Percentiles rank a stretch among this genome's conserved stretches.
Evolutionary conservation across 176 grass and related monocot species (phyloP).

Genomic region (Lolium perenne): DNA sequence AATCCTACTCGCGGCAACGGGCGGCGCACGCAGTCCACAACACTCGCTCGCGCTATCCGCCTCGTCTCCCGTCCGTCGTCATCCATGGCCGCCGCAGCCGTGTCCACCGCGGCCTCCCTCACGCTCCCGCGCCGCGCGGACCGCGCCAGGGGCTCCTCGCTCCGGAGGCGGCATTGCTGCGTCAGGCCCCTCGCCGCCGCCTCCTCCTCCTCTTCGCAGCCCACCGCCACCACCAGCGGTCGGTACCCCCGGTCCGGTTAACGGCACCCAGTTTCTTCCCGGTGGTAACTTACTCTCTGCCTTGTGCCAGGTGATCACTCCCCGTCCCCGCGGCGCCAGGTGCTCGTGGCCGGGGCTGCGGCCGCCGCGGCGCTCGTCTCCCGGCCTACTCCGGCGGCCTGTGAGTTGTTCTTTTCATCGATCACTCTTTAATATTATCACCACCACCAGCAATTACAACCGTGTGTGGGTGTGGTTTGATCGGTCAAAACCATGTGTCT

Average conservation of each 20-base stretch:
- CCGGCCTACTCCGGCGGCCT: slow-evolving; percentile 55
- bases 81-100: slow-evolving; percentile 37
- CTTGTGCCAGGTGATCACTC: slow-evolving; percentile 12
- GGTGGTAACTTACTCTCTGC: background rate
- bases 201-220: background rate
- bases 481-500: slow-evolving; percentile 58
- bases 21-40: slow-evolving; percentile 23
- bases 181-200: slow-evolving; percentile 1
- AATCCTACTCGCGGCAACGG: slow-evolving; percentile 31
- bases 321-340: slow-evolving; percentile 46
- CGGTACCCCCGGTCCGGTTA: background rate
- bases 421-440: too few relatives aligned
- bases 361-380: slow-evolving; percentile 47
- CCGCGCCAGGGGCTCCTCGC: background rate
- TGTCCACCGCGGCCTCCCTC: slow-evolving; percentile 39
- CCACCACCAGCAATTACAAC: background rate
- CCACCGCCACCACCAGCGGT: slow-evolving; percentile 24
- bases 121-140: slow-evolving; percentile 2
- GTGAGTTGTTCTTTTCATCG: slow-evolving; percentile 51
- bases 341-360: slow-evolving; percentile 63
- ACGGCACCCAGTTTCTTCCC: background rate
- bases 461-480: slow-evolving; percentile 30
- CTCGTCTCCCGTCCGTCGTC: background rate
- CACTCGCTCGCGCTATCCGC: background rate
- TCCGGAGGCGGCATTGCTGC: slow-evolving; percentile 35